Conservation (phyloP, 2,329 filamentous ascomycete species). For the Cercospora zeina region DNA sequence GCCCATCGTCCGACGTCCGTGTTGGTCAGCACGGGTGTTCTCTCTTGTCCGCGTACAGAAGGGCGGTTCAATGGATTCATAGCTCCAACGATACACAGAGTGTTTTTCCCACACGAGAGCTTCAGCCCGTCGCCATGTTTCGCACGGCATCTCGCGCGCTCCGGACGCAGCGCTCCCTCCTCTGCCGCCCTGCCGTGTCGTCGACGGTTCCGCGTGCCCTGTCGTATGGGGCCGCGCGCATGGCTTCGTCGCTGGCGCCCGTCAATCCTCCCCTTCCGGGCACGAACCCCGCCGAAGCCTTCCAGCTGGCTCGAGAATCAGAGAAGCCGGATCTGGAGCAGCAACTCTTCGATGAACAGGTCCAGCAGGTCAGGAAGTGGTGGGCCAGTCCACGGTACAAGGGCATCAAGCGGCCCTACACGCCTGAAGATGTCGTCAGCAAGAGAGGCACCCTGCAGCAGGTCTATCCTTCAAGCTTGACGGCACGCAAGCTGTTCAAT, state of each 20-base stretch:
- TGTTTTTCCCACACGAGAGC: background rate
- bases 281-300: slow-evolving; percentile 69
- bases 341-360: slow-evolving; percentile 76
- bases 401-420: slow-evolving; percentile 90
- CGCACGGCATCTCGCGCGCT: slow-evolving; percentile 35
- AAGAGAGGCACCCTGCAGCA: slow-evolving; percentile 88
- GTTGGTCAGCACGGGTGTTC: background rate
- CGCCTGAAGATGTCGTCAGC: slow-evolving; percentile 84
- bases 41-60: background rate
- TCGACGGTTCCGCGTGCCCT: slow-evolving; percentile 30
- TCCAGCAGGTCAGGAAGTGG: slow-evolving; percentile 85
- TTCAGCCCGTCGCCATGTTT: slow-evolving; percentile 29
- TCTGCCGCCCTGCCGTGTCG: slow-evolving; percentile 25
- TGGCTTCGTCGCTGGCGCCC: slow-evolving; percentile 55
- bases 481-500: slow-evolving; percentile 93
- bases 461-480: slow-evolving; percentile 86
- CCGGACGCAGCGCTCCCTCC: slow-evolving; percentile 34
- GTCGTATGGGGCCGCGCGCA: slow-evolving; percentile 32
- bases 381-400: slow-evolving; percentile 82
- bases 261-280: slow-evolving; percentile 64
- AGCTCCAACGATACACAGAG: background rate
- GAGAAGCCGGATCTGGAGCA: slow-evolving; percentile 80
- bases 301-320: slow-evolving; percentile 77
- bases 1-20: background rate
- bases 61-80: slow-evolving; percentile 1